These are phyloP conservation scores for Coprinellus aureogranulatus DNA, from an alignment of 768 basidiomycete genomes.

Conservation along the genomic window DNA sequence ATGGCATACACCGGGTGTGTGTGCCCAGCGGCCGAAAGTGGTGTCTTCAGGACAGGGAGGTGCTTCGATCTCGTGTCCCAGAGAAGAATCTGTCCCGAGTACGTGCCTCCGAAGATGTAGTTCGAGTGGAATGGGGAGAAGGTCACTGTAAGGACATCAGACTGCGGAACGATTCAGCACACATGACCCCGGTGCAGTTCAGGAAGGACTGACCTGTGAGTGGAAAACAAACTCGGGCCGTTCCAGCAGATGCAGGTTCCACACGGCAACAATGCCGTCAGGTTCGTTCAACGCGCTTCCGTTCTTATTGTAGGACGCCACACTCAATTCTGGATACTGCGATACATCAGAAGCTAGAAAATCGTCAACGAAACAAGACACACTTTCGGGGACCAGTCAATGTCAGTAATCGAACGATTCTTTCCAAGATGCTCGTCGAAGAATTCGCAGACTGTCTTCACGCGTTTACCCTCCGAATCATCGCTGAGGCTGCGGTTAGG, in stretches of 20 bases:
- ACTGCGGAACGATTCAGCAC: conserved; percentile 47
- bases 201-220: conserved; percentile 72
- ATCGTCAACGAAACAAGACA: conserved; percentile 5
- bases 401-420: conserved; percentile 91
- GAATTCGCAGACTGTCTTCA: conserved; percentile 94
- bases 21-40: conserved; percentile 92
- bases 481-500: conserved; percentile 51
- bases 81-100: conserved; percentile 95
- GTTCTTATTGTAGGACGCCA: conserved; percentile 98
- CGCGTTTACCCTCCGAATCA: conserved; percentile 84
- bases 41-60: conserved; percentile 93
- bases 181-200: not conserved
- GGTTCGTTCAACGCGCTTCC: conserved; percentile 91
- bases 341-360: not conserved
- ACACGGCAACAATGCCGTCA: conserved; percentile 94
- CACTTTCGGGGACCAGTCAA: conserved; percentile 98
- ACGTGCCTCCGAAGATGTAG: conserved; percentile 96
- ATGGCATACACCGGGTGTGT: conserved; percentile 99
- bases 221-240: conserved; percentile 98
- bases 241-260: conserved; percentile 94
- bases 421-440: conserved; percentile 87
- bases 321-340: conserved; percentile 93
- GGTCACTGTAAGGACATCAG: conserved; percentile 93
- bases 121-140: conserved; percentile 99
- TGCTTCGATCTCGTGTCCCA: conserved; percentile 99